Conservation (phyloP, 768 basidiomycete species). For the Inosperma sp. region DNA sequence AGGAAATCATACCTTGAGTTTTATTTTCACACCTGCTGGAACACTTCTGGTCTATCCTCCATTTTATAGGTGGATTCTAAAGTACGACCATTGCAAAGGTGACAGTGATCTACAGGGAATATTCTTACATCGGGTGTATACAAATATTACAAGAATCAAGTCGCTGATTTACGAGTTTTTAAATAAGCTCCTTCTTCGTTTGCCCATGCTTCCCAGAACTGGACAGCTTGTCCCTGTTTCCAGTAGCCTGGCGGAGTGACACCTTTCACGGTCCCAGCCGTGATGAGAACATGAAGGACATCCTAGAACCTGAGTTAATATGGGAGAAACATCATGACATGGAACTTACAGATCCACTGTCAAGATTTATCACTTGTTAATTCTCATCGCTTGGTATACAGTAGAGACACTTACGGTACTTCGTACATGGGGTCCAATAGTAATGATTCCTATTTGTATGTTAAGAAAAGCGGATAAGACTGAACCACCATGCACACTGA, state of each 20-base stretch:
- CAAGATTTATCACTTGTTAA: background rate
- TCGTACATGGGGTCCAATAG: constrained; percentile 92
- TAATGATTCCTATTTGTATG: constrained; percentile 57
- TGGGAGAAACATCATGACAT: background rate
- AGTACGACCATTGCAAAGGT: too few species aligned
- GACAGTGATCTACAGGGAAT: too few species aligned
- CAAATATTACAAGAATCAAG: constrained; percentile 27
- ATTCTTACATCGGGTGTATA: too few species aligned
- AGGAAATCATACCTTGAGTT: too few species aligned
- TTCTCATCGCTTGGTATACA: background rate
- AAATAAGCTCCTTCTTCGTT: constrained; percentile 48
- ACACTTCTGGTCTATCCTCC: too few species aligned
- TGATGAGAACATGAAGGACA: constrained; percentile 79
- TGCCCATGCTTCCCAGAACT: constrained; percentile 77
- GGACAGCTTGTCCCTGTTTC: constrained; percentile 57
- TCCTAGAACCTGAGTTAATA: constrained; percentile 38
- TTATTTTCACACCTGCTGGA: too few species aligned
- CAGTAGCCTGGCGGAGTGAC: constrained; percentile 68
- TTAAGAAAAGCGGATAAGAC: constrained; percentile 1
- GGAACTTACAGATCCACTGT: constrained; percentile 60
- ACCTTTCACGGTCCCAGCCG: constrained; percentile 63
- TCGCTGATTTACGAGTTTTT: constrained; percentile 21
- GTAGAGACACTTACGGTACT: constrained; percentile 61
- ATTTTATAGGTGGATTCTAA: too few species aligned
- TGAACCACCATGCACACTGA: constrained; percentile 24